Conservation (phyloP, 495 filamentous ascomycete species). For the Tricharina praecox region DNA sequence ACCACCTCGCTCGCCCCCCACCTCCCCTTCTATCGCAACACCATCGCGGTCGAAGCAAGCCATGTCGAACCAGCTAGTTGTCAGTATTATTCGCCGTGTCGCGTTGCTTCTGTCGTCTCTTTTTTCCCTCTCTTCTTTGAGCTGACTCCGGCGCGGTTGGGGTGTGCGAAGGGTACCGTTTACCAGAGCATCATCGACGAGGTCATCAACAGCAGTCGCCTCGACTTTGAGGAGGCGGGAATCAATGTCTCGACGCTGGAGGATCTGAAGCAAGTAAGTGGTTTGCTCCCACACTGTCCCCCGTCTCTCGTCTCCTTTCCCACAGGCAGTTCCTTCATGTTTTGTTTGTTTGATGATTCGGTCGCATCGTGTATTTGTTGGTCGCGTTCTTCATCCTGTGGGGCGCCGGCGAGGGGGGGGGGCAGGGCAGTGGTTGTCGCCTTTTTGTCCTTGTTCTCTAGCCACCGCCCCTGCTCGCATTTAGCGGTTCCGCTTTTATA, state of each 20-base stretch:
- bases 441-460: slow-evolving; percentile 7
- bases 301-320: no score
- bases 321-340: no score
- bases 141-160: slow-evolving; percentile 17
- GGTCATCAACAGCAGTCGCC: slow-evolving; percentile 69
- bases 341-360: no score
- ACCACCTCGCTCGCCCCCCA: background rate
- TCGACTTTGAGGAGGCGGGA: slow-evolving; percentile 93
- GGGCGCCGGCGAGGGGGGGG: slow-evolving; percentile 12
- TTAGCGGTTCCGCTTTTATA: slow-evolving; percentile 27
- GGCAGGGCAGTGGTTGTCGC: slow-evolving; percentile 22
- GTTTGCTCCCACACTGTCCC: no score
- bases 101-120: slow-evolving; percentile 7
- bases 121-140: slow-evolving; percentile 27
- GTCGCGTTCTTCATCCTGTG: slow-evolving; percentile 2
- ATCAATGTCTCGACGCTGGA: slow-evolving; percentile 70
- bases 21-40: background rate
- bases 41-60: slow-evolving; percentile 6
- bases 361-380: background rate
- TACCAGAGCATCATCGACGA: slow-evolving; percentile 85
- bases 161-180: slow-evolving; percentile 47
- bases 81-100: slow-evolving; percentile 34
- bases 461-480: slow-evolving; percentile 7
- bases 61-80: slow-evolving; percentile 51
- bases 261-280: slow-evolving; percentile 61